Percentiles rank a stretch among this genome's conserved stretches.
Conservation (phyloP, 352 stramenopile species). For the Phytopythium cucurbitacearum region DNA sequence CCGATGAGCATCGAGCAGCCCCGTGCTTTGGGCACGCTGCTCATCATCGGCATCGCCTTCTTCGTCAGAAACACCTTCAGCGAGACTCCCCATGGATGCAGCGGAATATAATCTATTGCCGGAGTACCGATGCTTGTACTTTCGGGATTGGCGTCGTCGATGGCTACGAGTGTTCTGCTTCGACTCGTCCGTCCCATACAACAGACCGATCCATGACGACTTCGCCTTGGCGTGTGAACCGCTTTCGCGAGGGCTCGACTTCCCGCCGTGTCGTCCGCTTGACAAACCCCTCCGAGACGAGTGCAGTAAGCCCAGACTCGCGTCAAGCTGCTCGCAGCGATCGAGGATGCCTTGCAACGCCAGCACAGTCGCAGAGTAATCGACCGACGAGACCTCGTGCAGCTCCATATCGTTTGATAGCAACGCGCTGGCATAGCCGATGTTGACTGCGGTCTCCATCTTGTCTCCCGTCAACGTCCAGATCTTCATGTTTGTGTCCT, state of each 20-base stretch:
- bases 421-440: slow-evolving; percentile 89
- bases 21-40: background rate
- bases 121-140: background rate
- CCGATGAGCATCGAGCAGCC: background rate
- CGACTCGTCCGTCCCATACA: slow-evolving; percentile 5
- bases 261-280: too few species aligned
- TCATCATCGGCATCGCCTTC: background rate
- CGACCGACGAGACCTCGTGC: slow-evolving; percentile 50
- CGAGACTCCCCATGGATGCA: slow-evolving; percentile 2
- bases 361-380: slow-evolving; percentile 46
- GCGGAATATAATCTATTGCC: background rate
- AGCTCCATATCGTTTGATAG: slow-evolving; percentile 79
- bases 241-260: background rate
- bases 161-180: background rate
- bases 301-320: too few species aligned
- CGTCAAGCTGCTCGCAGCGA: too few species aligned
- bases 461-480: slow-evolving; percentile 96
- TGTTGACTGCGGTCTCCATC: slow-evolving; percentile 94
- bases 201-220: background rate
- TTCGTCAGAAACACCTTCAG: background rate
- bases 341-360: too few species aligned
- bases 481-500: slow-evolving; percentile 90
- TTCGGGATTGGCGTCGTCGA: background rate
- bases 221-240: background rate
- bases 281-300: too few species aligned